These are phyloP conservation scores for Smallanthus sonchifolius DNA, from an alignment of 129 eudicot species.

Conservation along the genomic window DNA sequence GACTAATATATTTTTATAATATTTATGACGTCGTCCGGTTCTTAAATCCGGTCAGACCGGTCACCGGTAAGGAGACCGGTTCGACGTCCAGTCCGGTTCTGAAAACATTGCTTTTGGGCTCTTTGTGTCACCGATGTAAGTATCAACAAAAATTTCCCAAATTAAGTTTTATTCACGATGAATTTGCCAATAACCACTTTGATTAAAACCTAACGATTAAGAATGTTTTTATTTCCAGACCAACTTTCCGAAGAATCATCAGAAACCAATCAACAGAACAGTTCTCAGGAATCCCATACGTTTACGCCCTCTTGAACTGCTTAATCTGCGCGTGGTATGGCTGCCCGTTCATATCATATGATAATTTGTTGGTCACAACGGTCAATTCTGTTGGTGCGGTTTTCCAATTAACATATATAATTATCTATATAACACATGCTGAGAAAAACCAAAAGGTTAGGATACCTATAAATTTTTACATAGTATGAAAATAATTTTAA, in stretches of 20 bases:
- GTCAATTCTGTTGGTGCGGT: constrained; percentile 84
- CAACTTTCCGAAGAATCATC: constrained; percentile 70
- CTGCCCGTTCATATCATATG: constrained; percentile 59
- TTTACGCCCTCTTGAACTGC: constrained; percentile 84
- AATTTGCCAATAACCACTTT: background rate
- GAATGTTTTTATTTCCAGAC: constrained; percentile 36
- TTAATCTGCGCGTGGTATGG: constrained; percentile 90
- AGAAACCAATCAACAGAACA: constrained; percentile 71
- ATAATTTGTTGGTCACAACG: constrained; percentile 63
- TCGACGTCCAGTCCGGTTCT: no score
- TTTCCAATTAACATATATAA: constrained; percentile 57
- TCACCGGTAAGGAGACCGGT: no score
- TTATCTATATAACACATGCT: constrained; percentile 52
- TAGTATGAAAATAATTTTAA: background rate
- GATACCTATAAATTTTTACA: background rate
- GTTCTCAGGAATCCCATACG: constrained; percentile 74
- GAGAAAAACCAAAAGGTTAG: constrained; percentile 62
- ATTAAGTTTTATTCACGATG: background rate
- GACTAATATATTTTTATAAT: no score
- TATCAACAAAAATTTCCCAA: background rate
- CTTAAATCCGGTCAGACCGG: no score
- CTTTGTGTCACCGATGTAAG: constrained; percentile 89
- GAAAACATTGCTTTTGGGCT: constrained; percentile 89
- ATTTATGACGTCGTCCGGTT: no score
- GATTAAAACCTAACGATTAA: background rate